Conservation (phyloP, 2,329 filamentous ascomycete genomes). For the Microcyclosporella mali region DNA sequence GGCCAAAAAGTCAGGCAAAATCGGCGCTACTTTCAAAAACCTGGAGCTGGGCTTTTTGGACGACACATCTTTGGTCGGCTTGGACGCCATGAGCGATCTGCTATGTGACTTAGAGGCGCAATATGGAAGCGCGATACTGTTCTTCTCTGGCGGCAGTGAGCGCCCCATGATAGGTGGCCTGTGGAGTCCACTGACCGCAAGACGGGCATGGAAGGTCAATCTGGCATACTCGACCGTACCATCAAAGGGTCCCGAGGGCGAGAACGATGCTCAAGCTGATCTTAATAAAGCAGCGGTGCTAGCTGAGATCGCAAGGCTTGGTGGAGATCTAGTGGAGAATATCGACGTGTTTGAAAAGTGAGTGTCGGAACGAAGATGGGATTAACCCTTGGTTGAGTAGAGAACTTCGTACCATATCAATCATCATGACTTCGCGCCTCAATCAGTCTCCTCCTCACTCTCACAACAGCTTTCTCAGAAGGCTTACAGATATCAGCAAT, state of each 20-base stretch:
- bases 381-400: too few relatives aligned
- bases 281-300: conserved; percentile 64
- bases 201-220: conserved; percentile 63
- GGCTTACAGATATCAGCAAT: conserved; percentile 6
- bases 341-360: conserved; percentile 47
- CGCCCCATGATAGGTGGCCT: conserved; percentile 57
- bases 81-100: conserved; percentile 58
- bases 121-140: conserved; percentile 66
- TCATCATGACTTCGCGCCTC: too few relatives aligned
- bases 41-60: conserved; percentile 54
- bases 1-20: conserved; percentile 35
- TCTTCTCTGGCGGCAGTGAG: conserved; percentile 64
- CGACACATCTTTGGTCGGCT: conserved; percentile 44
- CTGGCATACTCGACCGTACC: conserved; percentile 63
- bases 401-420: too few relatives aligned
- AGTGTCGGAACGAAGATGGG: too few relatives aligned
- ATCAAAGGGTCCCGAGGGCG: conserved; percentile 29
- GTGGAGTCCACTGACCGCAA: conserved; percentile 55
- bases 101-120: conserved; percentile 59
- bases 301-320: conserved; percentile 63
- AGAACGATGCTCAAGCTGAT: conserved; percentile 42
- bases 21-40: conserved; percentile 86
- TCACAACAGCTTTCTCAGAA: conserved; percentile 2
- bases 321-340: conserved; percentile 56
- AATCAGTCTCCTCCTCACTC: background rate